Conservation (phyloP, 2,329 filamentous ascomycete species). For the Hymenoscyphus fraxineus region DNA sequence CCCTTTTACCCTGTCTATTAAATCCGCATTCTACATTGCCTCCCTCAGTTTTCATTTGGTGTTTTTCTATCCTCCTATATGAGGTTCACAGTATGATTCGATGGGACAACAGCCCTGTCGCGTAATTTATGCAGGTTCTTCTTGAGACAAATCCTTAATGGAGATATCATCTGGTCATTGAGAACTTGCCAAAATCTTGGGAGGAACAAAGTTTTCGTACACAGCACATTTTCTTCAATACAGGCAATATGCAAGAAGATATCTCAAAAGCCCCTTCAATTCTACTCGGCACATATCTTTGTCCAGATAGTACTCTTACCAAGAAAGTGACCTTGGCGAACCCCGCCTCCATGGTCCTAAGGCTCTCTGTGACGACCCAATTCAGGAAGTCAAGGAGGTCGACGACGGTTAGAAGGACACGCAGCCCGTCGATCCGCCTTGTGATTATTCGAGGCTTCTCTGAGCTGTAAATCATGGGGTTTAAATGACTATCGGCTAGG, state of each 20-base stretch:
- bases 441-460: neutral
- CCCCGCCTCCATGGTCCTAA: neutral
- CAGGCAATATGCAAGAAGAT: conserved; percentile 16
- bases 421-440: conserved; percentile 14
- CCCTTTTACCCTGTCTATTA: conserved; percentile 10
- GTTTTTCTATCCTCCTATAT: neutral
- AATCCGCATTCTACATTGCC: neutral
- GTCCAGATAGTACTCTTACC: neutral
- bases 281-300: conserved; percentile 9
- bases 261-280: neutral
- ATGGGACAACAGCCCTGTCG: conserved; percentile 2
- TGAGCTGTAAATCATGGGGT: neutral
- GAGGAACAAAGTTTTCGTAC: neutral
- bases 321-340: neutral
- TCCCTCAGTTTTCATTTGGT: neutral
- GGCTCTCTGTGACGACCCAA: neutral
- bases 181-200: conserved; percentile 1
- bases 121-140: neutral
- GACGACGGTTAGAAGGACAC: conserved; percentile 16
- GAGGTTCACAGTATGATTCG: conserved; percentile 7
- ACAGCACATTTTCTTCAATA: conserved; percentile 6
- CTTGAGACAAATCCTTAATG: neutral
- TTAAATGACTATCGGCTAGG: neutral
- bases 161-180: conserved; percentile 13
- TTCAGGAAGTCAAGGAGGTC: conserved; percentile 4